Evolutionary conservation across 139 green algal genomes (phyloP).

Genomic region (Chlorella sp.): DNA sequence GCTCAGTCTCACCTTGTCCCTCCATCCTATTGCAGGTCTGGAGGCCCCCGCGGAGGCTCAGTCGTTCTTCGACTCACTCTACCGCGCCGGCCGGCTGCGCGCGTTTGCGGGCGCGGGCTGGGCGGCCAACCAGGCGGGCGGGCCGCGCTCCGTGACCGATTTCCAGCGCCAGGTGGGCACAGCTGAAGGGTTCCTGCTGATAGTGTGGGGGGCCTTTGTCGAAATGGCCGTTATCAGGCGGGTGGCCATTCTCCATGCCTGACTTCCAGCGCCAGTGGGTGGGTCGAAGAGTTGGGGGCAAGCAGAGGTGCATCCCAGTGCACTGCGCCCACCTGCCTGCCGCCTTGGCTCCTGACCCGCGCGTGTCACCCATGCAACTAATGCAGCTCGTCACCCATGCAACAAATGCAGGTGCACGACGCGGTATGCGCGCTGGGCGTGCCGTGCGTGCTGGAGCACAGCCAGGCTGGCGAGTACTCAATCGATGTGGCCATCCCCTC

Average conservation of each 20-base stretch:
- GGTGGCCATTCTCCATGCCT: too few relatives aligned
- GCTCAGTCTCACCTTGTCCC: too few relatives aligned
- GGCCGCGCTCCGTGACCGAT: not conserved
- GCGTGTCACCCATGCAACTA: too few relatives aligned
- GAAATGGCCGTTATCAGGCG: too few relatives aligned
- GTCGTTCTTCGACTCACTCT: conserved; percentile 29
- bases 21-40: not conserved
- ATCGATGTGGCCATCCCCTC: conserved; percentile 47
- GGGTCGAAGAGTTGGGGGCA: too few relatives aligned
- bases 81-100: conserved; percentile 16
- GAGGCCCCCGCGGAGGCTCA: not conserved
- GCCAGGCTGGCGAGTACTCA: conserved; percentile 31
- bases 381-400: too few relatives aligned
- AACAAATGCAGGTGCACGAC: conserved; percentile 17
- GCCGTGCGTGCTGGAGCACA: conserved; percentile 24
- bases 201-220: too few relatives aligned
- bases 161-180: conserved; percentile 11
- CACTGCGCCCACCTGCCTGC: too few relatives aligned
- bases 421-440: conserved; percentile 17
- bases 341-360: too few relatives aligned
- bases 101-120: not conserved
- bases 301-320: too few relatives aligned
- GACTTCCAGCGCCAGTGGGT: too few relatives aligned
- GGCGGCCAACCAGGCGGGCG: not conserved
- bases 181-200: too few relatives aligned